phyloP scores from a whole-genome alignment of 192 early-diverging fungal species.

The Paraglomus brasilianum region DNA sequence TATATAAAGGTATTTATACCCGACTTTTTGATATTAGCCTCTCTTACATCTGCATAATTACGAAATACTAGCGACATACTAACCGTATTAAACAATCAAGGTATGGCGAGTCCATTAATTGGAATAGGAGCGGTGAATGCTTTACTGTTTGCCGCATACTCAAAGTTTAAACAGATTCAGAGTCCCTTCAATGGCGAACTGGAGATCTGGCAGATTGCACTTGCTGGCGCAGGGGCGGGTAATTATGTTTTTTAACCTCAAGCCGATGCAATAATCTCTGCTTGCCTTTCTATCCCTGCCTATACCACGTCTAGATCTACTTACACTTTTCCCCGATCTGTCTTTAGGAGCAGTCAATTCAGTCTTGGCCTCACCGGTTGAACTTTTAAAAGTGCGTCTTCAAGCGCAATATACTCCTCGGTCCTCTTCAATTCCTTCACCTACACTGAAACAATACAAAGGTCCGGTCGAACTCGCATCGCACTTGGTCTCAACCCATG shows the following conservation, averaged over 20 bases:
- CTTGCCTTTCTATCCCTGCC: neutral
- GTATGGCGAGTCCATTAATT: conserved; percentile 77
- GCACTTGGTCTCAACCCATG: conserved; percentile 65
- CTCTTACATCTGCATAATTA: neutral
- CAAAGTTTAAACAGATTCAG: conserved; percentile 56
- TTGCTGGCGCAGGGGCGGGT: conserved; percentile 89
- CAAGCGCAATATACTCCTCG: conserved; percentile 80
- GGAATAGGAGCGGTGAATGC: conserved; percentile 87
- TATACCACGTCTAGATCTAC: neutral
- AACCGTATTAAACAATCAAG: conserved; percentile 28
- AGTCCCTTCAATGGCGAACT: conserved; percentile 48
- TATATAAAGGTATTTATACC: conserved; percentile 71
- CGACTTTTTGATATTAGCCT: neutral
- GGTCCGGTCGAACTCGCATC: conserved; percentile 70
- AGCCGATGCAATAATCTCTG: conserved; percentile 4
- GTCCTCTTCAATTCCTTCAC: conserved; percentile 28
- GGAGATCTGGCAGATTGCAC: conserved; percentile 65
- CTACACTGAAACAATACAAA: conserved; percentile 38
- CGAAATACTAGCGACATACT: neutral
- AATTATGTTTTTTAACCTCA: conserved; percentile 9
- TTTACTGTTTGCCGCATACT: conserved; percentile 81
- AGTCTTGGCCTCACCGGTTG: conserved; percentile 87
- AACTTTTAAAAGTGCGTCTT: conserved; percentile 90
- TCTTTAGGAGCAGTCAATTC: conserved; percentile 70
- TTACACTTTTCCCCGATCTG: neutral